These are phyloP conservation scores for Wickerhamiella siamensis DNA, from an alignment of 805 yeast genomes.

Conservation along the genomic window DNA sequence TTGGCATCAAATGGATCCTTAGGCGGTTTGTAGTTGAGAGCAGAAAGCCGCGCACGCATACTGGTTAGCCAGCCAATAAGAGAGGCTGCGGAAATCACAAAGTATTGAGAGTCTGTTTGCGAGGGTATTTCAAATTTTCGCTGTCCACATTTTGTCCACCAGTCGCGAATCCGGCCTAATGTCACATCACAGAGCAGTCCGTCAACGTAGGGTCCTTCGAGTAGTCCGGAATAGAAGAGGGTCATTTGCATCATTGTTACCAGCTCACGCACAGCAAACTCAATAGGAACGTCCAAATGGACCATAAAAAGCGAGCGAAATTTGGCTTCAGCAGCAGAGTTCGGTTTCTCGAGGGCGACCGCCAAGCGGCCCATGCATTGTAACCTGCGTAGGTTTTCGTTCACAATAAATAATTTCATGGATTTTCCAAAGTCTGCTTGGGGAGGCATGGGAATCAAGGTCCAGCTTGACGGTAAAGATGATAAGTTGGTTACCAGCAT, in stretches of 20 bases:
- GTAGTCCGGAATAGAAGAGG: constrained; percentile 60
- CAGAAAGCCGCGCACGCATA: constrained; percentile 48
- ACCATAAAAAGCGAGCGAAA: constrained; percentile 62
- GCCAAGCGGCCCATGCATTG: constrained; percentile 81
- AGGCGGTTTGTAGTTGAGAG: constrained; percentile 41
- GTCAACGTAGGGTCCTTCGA: constrained; percentile 59
- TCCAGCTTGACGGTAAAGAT: constrained; percentile 58
- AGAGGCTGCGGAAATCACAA: constrained; percentile 47
- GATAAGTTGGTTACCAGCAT: constrained; percentile 76
- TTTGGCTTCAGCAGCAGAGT: constrained; percentile 69
- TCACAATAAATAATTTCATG: constrained; percentile 49
- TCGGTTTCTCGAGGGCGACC: constrained; percentile 39
- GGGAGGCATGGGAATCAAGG: constrained; percentile 49
- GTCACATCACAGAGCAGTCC: constrained; percentile 76
- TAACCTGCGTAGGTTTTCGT: constrained; percentile 60
- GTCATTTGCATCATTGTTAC: constrained; percentile 62
- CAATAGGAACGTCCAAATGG: constrained; percentile 33
- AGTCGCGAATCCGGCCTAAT: constrained; percentile 47
- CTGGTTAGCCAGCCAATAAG: constrained; percentile 64
- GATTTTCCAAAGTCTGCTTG: constrained; percentile 26
- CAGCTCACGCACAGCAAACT: constrained; percentile 59
- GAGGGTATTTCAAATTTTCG: constrained; percentile 16
- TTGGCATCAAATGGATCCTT: constrained; percentile 77
- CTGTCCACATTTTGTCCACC: constrained; percentile 72
- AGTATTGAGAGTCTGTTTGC: constrained; percentile 13